Evolutionary conservation across 352 stramenopile species (phyloP).

Genomic region (Globisporangium spiculum): DNA sequence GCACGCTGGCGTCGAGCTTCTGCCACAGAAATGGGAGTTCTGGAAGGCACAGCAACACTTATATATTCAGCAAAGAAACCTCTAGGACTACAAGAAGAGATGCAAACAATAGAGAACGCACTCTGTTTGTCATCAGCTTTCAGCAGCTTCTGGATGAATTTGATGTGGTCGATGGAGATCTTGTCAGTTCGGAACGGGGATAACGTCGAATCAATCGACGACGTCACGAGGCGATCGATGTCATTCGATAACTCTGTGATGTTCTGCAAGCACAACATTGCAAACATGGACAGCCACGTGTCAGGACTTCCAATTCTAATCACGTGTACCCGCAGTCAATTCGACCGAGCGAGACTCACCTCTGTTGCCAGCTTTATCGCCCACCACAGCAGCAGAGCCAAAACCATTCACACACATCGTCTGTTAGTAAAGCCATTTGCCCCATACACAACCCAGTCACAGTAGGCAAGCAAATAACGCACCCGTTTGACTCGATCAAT

Average conservation of each 20-base stretch:
- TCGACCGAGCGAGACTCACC: slow-evolving; percentile 2
- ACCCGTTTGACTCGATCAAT: slow-evolving; percentile 51
- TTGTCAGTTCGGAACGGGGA: slow-evolving; percentile 59
- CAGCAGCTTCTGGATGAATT: slow-evolving; percentile 54
- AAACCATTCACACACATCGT: background rate
- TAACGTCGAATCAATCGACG: slow-evolving; percentile 50
- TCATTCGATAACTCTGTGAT: slow-evolving; percentile 50
- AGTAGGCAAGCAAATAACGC: background rate
- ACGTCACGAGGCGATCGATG: slow-evolving; percentile 44
- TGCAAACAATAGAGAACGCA: background rate
- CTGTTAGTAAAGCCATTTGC: background rate
- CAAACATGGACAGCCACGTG: too few relatives aligned
- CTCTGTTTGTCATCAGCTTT: slow-evolving; percentile 42
- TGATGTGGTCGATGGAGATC: slow-evolving; percentile 45
- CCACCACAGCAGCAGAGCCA: background rate
- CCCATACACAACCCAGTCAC: background rate
- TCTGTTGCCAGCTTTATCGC: slow-evolving; percentile 32
- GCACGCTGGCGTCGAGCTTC: slow-evolving; percentile 46
- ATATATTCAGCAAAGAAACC: background rate
- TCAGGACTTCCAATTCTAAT: too few relatives aligned
- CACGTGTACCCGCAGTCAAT: too few relatives aligned
- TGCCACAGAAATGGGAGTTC: slow-evolving; percentile 51
- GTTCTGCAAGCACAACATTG: slow-evolving; percentile 24
- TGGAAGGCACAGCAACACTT: background rate
- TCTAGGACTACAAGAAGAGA: too few relatives aligned